Percentiles rank a stretch among this genome's conserved stretches.
phyloP scores from a whole-genome alignment of 2,329 filamentous ascomycete species.

The Rutstroemia sydowiana region DNA sequence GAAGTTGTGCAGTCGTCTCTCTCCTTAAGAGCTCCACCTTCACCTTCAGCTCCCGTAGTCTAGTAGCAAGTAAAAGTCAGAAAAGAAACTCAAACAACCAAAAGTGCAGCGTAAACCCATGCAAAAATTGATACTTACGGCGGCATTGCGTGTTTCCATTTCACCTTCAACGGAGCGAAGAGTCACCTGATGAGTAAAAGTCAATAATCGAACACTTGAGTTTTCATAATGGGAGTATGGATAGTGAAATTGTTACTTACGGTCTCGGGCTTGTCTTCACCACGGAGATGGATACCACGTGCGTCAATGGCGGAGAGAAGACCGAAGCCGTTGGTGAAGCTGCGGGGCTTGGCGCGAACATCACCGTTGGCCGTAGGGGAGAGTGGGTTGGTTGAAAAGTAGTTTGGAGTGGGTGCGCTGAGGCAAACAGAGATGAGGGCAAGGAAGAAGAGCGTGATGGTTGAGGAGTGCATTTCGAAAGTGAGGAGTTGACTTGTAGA shows the following conservation, averaged over 20 bases:
- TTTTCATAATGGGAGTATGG: too few relatives aligned
- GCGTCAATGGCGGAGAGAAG: not conserved
- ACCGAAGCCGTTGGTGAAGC: not conserved
- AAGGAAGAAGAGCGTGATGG: not conserved
- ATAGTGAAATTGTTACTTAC: too few relatives aligned
- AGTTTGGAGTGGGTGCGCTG: not conserved
- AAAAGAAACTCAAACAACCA: too few relatives aligned
- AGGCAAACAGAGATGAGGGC: not conserved
- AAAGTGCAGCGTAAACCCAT: too few relatives aligned
- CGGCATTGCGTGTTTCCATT: not conserved
- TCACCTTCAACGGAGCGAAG: too few relatives aligned
- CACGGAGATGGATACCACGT: not conserved
- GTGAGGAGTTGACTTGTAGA: not conserved
- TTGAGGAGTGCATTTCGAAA: not conserved
- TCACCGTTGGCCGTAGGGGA: not conserved
- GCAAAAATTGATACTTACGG: too few relatives aligned
- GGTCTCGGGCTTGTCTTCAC: too few relatives aligned
- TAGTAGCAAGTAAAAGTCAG: too few relatives aligned
- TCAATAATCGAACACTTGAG: too few relatives aligned
- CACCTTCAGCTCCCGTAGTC: too few relatives aligned
- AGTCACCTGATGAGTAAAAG: too few relatives aligned
- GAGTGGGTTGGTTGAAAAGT: not conserved
- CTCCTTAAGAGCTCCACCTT: not conserved
- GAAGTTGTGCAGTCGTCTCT: slow-evolving; percentile 3
- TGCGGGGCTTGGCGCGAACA: not conserved